Evolutionary conservation across 352 stramenopile species (phyloP).

Genomic region (Blastocystis sp.): DNA sequence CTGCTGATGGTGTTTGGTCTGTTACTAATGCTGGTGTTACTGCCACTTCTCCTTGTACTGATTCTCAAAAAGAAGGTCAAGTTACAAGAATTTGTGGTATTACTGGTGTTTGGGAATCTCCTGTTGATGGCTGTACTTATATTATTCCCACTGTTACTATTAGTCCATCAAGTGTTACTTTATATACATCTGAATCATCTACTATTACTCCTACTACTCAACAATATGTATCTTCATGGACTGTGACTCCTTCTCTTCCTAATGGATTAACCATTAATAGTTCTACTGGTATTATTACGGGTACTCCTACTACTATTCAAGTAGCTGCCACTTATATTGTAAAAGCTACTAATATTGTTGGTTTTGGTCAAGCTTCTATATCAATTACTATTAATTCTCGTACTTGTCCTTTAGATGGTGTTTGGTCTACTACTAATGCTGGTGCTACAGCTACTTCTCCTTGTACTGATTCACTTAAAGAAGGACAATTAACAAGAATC

Average conservation of each 20-base stretch:
- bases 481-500: constrained; percentile 1
- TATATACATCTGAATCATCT: constrained; percentile 4
- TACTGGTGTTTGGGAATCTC: constrained; percentile 5
- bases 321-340: neutral
- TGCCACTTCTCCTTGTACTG: constrained; percentile 1
- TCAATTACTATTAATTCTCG: constrained; percentile 13
- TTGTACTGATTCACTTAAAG: constrained; percentile 19
- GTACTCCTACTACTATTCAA: constrained; percentile 10
- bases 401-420: constrained; percentile 1
- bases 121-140: constrained; percentile 21
- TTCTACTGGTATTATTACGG: constrained; percentile 24
- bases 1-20: neutral
- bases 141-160: constrained; percentile 28
- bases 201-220: constrained; percentile 18
- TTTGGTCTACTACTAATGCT: constrained; percentile 20
- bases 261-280: constrained; percentile 4
- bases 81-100: constrained; percentile 22
- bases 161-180: neutral
- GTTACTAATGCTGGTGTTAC: constrained; percentile 6
- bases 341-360: constrained; percentile 7
- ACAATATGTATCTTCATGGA: constrained; percentile 23
- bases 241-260: neutral
- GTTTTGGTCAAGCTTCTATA: constrained; percentile 14
- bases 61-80: constrained; percentile 23
- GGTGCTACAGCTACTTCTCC: constrained; percentile 11